Base-by-base conservation (phyloP, 352 stramenopile species). In the Pythium phragmitis region DNA sequence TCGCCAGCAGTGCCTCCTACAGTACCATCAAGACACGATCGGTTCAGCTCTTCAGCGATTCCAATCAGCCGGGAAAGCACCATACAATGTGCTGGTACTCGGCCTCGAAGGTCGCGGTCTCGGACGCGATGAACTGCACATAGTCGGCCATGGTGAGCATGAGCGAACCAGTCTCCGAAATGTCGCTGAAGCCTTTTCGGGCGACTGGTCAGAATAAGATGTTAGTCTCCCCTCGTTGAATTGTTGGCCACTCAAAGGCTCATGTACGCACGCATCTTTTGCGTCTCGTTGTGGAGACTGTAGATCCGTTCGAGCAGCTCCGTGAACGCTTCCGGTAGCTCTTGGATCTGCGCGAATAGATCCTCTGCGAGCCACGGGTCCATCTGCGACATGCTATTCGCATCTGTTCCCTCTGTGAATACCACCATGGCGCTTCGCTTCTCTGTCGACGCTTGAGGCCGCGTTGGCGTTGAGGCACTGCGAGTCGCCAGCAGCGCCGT, bases 31-130 rank as follows among this genome's bases (percentile, higher is more conserved):
- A 30, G 26, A 30, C 21, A 21, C n/a, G 23, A 33, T 41, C 12
- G 7, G 34, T 57, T 7, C n/a, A 46, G 14, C 41, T 34, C 14
- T 23, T 34, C 5, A 14, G n/a, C 3, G 28, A 28, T 42, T 36
- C 8, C 6, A 50, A 14, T n/a, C 26, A 2, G 33, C 19, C 26
- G 28, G 8, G 12, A 43, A 56, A 30, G 19, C 3, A 30, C 45
- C 84, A 66, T 73, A 94, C 85, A 26, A 92, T 76, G 49, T 94
- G 83, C 56, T 94, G 85, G 63, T 76, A 92, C 68, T 92, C 82
- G n/a, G 82, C 76, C 73, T 94, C 85, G 52, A 89, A 90, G 33
- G 78, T 76, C 6, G 80, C 79, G 9, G 91, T 52, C 45, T 94
- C 80, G 36, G 87, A 69, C 37, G 57, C 73, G 26, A 92, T 79